A percentile compares a stretch with the other conserved stretches of the same genome.
phyloP scores from a whole-genome alignment of 1,284 basidiomycete species.

The Fomitiporia mediterranea region DNA sequence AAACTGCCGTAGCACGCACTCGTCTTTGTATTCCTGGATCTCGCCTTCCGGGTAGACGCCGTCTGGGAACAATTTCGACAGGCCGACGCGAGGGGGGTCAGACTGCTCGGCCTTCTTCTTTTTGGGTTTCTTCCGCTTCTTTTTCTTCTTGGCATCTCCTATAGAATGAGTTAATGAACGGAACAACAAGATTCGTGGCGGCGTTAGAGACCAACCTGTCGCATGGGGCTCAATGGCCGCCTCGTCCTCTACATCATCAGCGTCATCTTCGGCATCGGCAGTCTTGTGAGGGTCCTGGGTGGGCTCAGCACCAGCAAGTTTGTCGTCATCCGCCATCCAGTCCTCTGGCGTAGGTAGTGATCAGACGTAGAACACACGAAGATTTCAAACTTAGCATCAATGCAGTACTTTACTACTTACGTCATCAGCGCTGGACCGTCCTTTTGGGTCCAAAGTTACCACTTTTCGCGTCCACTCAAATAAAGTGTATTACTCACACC shows the following conservation, averaged over 20 bases:
- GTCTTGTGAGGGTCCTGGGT: neutral
- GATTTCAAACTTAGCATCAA: neutral
- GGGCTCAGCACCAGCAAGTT: neutral
- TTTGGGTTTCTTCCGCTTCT: conserved; percentile 92
- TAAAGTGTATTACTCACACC: too few species aligned
- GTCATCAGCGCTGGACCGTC: neutral
- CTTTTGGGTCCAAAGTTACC: neutral
- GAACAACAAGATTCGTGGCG: neutral
- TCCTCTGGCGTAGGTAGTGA: neutral
- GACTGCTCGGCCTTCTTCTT: conserved; percentile 80
- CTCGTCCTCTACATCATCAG: conserved; percentile 30
- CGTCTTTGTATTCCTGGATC: conserved; percentile 87
- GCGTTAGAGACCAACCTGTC: conserved; percentile 13
- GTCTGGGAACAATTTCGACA: conserved; percentile 86
- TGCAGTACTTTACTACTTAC: neutral
- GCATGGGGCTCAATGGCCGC: conserved; percentile 25
- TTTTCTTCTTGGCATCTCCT: conserved; percentile 68
- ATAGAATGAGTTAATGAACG: conserved; percentile 3
- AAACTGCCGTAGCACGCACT: conserved; percentile 45
- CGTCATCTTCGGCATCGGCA: conserved; percentile 27
- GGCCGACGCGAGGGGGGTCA: conserved; percentile 90
- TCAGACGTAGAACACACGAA: neutral
- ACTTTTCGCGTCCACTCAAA: too few species aligned
- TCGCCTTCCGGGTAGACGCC: conserved; percentile 91
- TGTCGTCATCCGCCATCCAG: neutral